Base-by-base conservation (phyloP, 768 basidiomycete genomes). In the Dioszegia crocea region DNA sequence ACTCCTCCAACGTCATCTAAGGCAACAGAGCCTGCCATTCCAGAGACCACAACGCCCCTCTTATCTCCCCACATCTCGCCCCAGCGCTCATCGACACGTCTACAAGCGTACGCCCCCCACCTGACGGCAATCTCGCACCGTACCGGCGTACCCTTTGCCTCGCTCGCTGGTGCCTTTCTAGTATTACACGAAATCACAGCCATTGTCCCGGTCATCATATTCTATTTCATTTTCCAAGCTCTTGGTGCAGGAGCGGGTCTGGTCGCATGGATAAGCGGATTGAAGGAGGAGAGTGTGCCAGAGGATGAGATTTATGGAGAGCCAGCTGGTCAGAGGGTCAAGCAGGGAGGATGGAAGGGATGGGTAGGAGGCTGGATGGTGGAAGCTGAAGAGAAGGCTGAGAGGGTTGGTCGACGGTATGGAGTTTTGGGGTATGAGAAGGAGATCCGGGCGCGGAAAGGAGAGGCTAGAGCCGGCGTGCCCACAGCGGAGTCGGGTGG, bases 151-250 rank as follows among this genome's bases (percentile, higher is more conserved):
- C 88, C 89, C 14, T 71, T 93, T 0, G 81, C 89, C 0, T 90
- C 89, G 11, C 82, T 96, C 62, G 63, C 83, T 9, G 63, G 88
- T 40, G 89, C 91, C 0, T 94, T 96, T 64, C 85, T 83, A 4
- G 78, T 92, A 53, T 80, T 96, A 2, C 92, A 96, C 70, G 91
- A 96, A 71, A 63, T 89, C 11, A 91, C 90, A 0, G 90, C 91
- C 0, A 70, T 92, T 50, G 80, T 84, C 0, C 89, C 91, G 2
- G 81, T 92, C 27, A 82, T 86, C 3, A 83, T 84, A 33, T 72
- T 88, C 38, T 94, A 91, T 75, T 89, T 84, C 69, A 80, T 80
- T 0, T 84, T 89, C 9, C 80, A 86, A 31, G 73, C 82, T 4
- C 65, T 88, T 1, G 88, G 87, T 2, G 74, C 88, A 23, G 91